Evolutionary conservation across 2,329 filamentous ascomycete genomes (phyloP).

Genomic region (Monilinia laxa): DNA sequence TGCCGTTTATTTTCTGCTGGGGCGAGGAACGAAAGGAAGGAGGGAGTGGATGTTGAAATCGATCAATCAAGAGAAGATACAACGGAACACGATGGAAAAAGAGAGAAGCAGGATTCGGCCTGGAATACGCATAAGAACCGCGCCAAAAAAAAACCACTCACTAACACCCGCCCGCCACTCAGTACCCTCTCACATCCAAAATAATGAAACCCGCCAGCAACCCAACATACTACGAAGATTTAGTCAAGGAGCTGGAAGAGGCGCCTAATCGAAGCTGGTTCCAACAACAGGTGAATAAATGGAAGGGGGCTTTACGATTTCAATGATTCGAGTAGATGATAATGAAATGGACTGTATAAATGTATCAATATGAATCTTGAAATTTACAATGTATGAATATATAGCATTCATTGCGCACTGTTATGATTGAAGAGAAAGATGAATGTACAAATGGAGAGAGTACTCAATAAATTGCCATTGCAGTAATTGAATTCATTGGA

Average conservation of each 20-base stretch:
- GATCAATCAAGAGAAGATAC: too few relatives aligned
- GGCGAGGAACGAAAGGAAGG: neutral
- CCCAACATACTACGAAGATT: slow-evolving; percentile 61
- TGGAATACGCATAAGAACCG: too few relatives aligned
- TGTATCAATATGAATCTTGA: too few relatives aligned
- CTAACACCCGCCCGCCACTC: neutral
- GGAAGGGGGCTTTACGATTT: slow-evolving; percentile 60
- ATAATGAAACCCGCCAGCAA: slow-evolving; percentile 60
- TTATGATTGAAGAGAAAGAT: neutral
- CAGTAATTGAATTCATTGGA: neutral
- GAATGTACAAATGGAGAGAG: too few relatives aligned
- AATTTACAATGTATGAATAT: neutral
- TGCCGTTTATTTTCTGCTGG: neutral
- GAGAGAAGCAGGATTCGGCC: too few relatives aligned
- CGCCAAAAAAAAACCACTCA: too few relatives aligned
- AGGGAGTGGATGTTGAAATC: too few relatives aligned
- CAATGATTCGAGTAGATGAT: slow-evolving; percentile 40
- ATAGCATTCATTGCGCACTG: neutral
- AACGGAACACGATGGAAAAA: neutral
- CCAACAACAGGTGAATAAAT: slow-evolving; percentile 51
- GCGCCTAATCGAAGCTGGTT: slow-evolving; percentile 58
- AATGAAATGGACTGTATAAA: neutral
- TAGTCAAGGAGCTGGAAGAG: slow-evolving; percentile 62
- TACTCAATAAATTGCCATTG: too few relatives aligned
- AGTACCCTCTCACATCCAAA: slow-evolving; percentile 51